Evolutionary conservation across 2,329 filamentous ascomycete species (phyloP).

Genomic region (Botrytis sinoallii): DNA sequence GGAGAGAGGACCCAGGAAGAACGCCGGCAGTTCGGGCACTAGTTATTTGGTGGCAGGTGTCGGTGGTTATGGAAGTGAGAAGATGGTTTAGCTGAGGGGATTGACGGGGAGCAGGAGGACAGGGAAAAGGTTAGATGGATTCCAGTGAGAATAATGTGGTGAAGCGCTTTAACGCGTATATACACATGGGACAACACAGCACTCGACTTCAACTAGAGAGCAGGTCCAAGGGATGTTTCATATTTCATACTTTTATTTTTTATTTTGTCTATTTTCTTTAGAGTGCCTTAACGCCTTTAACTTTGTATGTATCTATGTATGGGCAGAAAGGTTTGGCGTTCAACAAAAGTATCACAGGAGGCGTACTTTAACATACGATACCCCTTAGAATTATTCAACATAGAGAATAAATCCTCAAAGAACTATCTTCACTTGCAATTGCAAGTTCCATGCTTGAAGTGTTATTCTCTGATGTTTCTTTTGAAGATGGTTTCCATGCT

Average conservation of each 20-base stretch:
- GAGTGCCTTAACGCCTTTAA: conserved; percentile 20
- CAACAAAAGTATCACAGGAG: conserved; percentile 15
- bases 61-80: conserved; percentile 63
- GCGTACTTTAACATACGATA: conserved; percentile 22
- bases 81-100: conserved; percentile 32
- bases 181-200: not conserved
- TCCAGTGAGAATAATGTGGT: not conserved
- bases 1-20: conserved; percentile 71
- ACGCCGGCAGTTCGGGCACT: conserved; percentile 42
- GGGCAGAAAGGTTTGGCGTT: conserved; percentile 6
- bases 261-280: conserved; percentile 1
- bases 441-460: conserved; percentile 31
- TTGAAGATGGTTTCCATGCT: conserved; percentile 59
- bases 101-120: not conserved
- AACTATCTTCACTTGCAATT: conserved; percentile 54
- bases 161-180: not conserved
- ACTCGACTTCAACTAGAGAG: conserved; percentile 18
- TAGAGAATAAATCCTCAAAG: conserved; percentile 54
- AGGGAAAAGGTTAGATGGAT: not conserved
- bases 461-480: conserved; percentile 16
- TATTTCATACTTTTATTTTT: not conserved
- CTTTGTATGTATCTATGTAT: conserved; percentile 13
- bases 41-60: conserved; percentile 55
- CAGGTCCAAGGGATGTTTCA: not conserved
- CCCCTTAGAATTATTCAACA: conserved; percentile 35